These are phyloP conservation scores for Podospora comata DNA, from an alignment of 495 filamentous ascomycete species.

Conservation along the genomic window DNA sequence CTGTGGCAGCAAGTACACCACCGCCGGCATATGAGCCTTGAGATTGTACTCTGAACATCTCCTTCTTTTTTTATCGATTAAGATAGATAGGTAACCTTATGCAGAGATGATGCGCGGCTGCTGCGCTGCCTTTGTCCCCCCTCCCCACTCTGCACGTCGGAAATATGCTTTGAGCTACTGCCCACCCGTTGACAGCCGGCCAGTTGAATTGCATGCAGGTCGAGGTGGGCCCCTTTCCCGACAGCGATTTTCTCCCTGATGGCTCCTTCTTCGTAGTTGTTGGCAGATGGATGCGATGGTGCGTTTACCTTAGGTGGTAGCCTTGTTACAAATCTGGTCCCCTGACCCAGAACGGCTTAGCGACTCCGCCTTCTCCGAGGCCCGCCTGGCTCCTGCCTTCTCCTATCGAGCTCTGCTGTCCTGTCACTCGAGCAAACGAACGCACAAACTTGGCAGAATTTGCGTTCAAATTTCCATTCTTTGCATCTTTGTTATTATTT, in stretches of 20 bases:
- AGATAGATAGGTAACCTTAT: neutral
- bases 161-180: neutral
- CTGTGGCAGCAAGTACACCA: neutral
- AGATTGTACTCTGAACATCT: neutral
- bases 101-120: neutral
- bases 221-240: neutral
- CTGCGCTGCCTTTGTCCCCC: neutral
- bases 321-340: neutral
- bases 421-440: neutral
- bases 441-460: neutral
- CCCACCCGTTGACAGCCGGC: neutral
- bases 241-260: neutral
- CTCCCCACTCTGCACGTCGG: neutral
- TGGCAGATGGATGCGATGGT: neutral
- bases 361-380: neutral
- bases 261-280: neutral
- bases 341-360: neutral
- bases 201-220: neutral
- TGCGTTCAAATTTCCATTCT: neutral
- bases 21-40: neutral
- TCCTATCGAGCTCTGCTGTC: neutral
- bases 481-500: neutral
- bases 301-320: neutral
- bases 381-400: neutral
- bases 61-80: no score